Evolutionary conservation across 2,329 filamentous ascomycete species (phyloP).

Genomic region (Alternaria sp.): DNA sequence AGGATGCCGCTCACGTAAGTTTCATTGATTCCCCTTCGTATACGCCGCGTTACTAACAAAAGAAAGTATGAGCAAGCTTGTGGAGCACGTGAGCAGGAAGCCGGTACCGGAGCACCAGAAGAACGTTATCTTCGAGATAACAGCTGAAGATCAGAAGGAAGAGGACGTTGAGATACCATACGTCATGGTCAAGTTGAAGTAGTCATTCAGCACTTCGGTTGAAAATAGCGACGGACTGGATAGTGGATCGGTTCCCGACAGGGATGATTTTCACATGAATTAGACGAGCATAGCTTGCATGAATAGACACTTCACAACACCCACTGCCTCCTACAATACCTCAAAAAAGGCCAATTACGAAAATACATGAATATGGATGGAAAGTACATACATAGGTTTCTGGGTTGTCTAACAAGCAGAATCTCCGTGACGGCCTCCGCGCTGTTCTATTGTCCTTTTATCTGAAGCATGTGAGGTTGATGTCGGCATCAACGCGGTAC

Average conservation of each 20-base stretch:
- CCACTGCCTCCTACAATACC: neutral
- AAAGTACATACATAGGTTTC: neutral
- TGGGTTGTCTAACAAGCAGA: neutral
- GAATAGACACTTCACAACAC: conserved; percentile 15
- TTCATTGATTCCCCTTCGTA: neutral
- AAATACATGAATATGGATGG: neutral
- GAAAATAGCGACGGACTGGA: neutral
- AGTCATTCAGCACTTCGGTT: conserved; percentile 2
- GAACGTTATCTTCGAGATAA: conserved; percentile 94
- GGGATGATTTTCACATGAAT: conserved; percentile 2
- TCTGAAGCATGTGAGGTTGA: neutral
- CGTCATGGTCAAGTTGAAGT: conserved; percentile 82
- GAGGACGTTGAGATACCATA: conserved; percentile 98
- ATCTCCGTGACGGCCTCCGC: neutral
- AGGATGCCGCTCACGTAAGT: conserved; percentile 73
- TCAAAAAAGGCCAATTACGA: neutral
- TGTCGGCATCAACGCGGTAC: neutral
- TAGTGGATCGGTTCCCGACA: neutral
- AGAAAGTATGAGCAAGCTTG: conserved; percentile 80
- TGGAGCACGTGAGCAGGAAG: conserved; percentile 91
- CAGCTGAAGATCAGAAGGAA: conserved; percentile 83
- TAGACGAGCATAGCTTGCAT: conserved; percentile 31
- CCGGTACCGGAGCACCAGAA: conserved; percentile 88
- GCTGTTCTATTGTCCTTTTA: neutral
- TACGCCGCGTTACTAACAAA: conserved; percentile 26